Conservation (phyloP, 495 filamentous ascomycete species). For the Pyrenula aspistea region DNA sequence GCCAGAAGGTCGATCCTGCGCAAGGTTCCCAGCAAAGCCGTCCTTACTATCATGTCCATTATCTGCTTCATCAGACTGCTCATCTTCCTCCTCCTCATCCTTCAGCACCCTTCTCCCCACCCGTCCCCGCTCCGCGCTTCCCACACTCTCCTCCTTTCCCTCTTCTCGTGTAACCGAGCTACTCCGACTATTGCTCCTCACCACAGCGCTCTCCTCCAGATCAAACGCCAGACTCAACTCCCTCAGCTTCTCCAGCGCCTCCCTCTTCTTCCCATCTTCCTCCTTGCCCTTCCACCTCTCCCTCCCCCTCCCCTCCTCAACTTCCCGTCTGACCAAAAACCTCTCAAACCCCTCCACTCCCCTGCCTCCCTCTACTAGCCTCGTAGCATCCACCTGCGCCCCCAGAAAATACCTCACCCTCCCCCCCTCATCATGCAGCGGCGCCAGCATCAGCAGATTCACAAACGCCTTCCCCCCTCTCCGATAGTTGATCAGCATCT, state of each 20-base stretch:
- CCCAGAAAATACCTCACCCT: constrained; percentile 49
- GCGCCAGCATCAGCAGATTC: constrained; percentile 52
- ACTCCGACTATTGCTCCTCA: not conserved
- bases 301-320: not conserved
- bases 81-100: not conserved
- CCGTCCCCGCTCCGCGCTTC: not conserved
- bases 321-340: not conserved
- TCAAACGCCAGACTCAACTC: not conserved
- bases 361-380: constrained; percentile 41
- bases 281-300: not conserved
- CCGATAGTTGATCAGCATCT: constrained; percentile 57
- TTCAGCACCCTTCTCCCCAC: not conserved
- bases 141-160: not conserved
- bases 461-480: constrained; percentile 53
- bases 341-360: constrained; percentile 41
- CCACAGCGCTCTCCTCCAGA: not conserved
- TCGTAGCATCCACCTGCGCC: constrained; percentile 47
- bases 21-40: not conserved
- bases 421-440: constrained; percentile 49
- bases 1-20: not conserved
- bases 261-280: not conserved
- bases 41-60: not conserved
- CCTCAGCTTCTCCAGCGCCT: not conserved
- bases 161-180: not conserved
- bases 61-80: not conserved